Percentiles rank a stretch among this genome's conserved stretches.
phyloP scores from a whole-genome alignment of 257 asterid species.

The Solanum medicagineum region DNA sequence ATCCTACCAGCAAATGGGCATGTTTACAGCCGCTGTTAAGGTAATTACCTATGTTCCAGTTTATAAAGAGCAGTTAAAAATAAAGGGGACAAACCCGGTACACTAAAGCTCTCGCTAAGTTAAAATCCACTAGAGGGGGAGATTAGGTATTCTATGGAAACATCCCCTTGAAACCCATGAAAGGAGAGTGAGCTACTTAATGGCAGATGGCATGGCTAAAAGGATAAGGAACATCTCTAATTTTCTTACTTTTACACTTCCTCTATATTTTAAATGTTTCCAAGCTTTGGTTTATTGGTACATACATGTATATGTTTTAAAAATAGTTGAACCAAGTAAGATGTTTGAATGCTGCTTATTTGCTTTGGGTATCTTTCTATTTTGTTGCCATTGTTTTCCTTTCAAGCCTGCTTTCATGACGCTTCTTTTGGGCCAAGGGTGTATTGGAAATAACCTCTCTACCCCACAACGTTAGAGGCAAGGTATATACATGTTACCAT shows the following conservation, averaged over 20 bases:
- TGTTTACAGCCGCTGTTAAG: slow-evolving; percentile 97
- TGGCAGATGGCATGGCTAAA: background rate
- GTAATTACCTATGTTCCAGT: slow-evolving; percentile 13
- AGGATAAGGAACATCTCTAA: background rate
- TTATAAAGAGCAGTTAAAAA: background rate
- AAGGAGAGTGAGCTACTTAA: background rate
- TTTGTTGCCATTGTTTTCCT: background rate
- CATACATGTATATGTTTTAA: background rate
- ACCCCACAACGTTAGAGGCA: background rate
- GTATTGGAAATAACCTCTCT: background rate
- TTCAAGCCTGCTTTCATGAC: background rate
- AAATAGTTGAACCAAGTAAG: background rate
- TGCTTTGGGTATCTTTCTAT: background rate
- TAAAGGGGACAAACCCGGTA: no score
- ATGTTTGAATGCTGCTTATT: background rate
- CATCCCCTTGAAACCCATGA: background rate
- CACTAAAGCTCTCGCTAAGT: background rate
- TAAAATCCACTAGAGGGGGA: background rate
- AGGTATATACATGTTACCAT: background rate
- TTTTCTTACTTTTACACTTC: background rate
- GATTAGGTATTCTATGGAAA: background rate
- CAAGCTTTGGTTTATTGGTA: background rate
- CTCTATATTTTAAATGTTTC: background rate
- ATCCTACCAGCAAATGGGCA: slow-evolving; percentile 87
- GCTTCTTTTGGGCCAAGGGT: background rate